Conservation (phyloP, 2,329 filamentous ascomycete genomes). For the Venturia pyrina region DNA sequence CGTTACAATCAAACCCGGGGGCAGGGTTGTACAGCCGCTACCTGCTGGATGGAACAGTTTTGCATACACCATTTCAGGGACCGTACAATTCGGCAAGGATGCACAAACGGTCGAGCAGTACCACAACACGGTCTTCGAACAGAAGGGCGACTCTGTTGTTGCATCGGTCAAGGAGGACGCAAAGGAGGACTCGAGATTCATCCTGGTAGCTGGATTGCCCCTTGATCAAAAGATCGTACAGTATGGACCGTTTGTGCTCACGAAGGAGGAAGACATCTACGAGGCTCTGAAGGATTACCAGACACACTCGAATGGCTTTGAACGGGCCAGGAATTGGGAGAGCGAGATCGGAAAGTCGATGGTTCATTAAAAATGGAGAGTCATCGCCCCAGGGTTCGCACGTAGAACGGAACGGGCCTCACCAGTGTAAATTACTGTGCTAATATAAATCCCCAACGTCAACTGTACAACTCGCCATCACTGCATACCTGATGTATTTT, state of each 20-base stretch:
- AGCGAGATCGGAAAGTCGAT: conserved; percentile 80
- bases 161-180: conserved; percentile 58
- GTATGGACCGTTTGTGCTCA: conserved; percentile 79
- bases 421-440: not conserved
- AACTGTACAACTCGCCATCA: not conserved
- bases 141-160: conserved; percentile 64
- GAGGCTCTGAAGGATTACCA: conserved; percentile 70
- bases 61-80: conserved; percentile 72
- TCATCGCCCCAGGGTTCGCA: not conserved
- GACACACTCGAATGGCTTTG: conserved; percentile 65
- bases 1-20: conserved; percentile 69
- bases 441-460: not conserved
- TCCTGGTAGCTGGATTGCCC: conserved; percentile 70
- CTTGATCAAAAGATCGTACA: conserved; percentile 73
- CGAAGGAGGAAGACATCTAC: conserved; percentile 59
- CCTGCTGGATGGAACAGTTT: conserved; percentile 85
- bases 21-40: conserved; percentile 62
- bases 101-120: conserved; percentile 54
- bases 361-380: conserved; percentile 29
- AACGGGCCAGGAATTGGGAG: conserved; percentile 67
- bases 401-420: not conserved
- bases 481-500: not conserved
- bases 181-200: conserved; percentile 51
- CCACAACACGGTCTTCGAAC: conserved; percentile 83
- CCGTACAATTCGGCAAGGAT: conserved; percentile 49